Evolutionary conservation across 176 grass and related monocot species (phyloP).

Genomic region (Miscanthus lutarioriparius): DNA sequence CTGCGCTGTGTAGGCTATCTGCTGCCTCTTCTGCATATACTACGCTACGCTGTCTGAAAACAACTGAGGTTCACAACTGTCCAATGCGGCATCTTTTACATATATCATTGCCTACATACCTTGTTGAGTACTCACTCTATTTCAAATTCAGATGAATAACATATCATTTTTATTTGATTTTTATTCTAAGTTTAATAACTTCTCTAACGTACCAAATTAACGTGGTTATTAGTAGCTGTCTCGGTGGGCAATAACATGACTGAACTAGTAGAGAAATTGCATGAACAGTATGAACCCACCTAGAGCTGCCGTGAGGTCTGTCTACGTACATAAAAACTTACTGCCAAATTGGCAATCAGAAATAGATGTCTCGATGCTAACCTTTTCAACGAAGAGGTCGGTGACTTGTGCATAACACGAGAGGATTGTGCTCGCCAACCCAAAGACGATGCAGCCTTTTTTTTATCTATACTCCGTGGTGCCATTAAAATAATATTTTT

Average conservation of each 20-base stretch:
- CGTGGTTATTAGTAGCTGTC: not conserved
- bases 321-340: not conserved
- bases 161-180: no score
- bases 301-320: not conserved
- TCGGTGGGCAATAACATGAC: not conserved
- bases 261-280: not conserved
- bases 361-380: not conserved
- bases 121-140: not conserved
- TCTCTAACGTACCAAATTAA: not conserved
- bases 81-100: not conserved
- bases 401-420: slow-evolving; percentile 28
- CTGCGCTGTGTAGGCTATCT: not conserved
- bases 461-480: not conserved
- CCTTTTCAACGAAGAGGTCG: not conserved
- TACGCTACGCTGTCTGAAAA: not conserved
- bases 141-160: not conserved
- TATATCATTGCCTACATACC: no score
- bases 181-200: not conserved
- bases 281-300: not conserved
- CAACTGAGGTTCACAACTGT: not conserved
- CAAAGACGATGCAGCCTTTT: slow-evolving; percentile 6
- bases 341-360: not conserved
- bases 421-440: slow-evolving; percentile 20
- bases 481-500: not conserved
- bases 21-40: not conserved